phyloP scores from a whole-genome alignment of 2,329 filamentous ascomycete species.

The Sarocladium brachiariae region DNA sequence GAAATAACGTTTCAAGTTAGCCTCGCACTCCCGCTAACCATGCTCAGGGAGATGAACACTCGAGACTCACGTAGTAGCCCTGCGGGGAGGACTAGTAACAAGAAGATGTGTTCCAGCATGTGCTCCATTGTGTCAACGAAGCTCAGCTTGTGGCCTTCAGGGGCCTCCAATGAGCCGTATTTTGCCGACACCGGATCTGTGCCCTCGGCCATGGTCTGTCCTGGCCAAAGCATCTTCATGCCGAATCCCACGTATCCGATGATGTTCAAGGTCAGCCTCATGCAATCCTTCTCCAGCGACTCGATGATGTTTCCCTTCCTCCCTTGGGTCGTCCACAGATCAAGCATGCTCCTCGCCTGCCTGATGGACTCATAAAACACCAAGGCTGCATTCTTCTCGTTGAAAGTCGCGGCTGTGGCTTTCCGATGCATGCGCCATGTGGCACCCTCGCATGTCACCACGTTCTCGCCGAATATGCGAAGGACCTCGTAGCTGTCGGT shows the following conservation, averaged over 20 bases:
- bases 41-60: not conserved
- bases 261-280: conserved; percentile 51
- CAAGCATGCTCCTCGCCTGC: conserved; percentile 57
- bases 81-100: conserved; percentile 52
- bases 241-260: conserved; percentile 67
- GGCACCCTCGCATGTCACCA: conserved; percentile 62
- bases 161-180: conserved; percentile 38
- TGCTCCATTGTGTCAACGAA: conserved; percentile 57
- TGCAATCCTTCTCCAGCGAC: conserved; percentile 57
- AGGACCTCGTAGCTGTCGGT: conserved; percentile 29
- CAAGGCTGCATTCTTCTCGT: conserved; percentile 65
- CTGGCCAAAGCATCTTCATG: conserved; percentile 53
- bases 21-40: too few relatives aligned
- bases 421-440: conserved; percentile 69
- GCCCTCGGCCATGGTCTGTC: conserved; percentile 40
- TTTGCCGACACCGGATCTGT: conserved; percentile 39
- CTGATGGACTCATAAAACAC: conserved; percentile 56
- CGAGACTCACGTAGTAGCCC: conserved; percentile 44
- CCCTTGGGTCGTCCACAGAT: conserved; percentile 35
- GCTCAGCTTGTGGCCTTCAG: conserved; percentile 52
- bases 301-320: conserved; percentile 39
- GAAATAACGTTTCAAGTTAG: not conserved
- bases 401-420: conserved; percentile 64
- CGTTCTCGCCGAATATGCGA: conserved; percentile 58
- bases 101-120: conserved; percentile 56